A percentile compares a stretch with the other conserved stretches of the same genome.
Conservation (phyloP, 768 basidiomycete species). For the Russula virescens region DNA sequence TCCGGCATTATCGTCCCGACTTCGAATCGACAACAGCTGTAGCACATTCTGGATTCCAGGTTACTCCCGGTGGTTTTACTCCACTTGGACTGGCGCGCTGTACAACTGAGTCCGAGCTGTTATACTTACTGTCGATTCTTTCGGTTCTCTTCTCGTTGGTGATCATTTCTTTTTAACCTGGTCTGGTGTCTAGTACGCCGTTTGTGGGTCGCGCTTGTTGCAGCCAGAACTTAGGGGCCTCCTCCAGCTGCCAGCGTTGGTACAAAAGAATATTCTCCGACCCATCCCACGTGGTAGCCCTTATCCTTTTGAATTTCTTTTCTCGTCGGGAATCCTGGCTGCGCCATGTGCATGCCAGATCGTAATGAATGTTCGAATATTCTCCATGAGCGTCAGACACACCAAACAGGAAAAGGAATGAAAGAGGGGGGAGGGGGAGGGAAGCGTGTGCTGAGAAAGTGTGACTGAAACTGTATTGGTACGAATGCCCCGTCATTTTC, state of each 20-base stretch:
- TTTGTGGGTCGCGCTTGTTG: too few species aligned
- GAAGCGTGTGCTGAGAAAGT: too few species aligned
- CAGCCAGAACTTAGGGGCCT: background rate
- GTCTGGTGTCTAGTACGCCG: too few species aligned
- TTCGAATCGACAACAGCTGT: too few species aligned
- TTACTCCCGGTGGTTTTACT: too few species aligned
- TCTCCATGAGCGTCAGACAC: background rate
- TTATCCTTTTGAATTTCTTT: background rate
- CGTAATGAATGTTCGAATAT: constrained; percentile 1
- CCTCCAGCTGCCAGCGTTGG: background rate
- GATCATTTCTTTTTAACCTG: background rate
- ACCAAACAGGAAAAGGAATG: background rate
- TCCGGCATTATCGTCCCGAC: too few species aligned
- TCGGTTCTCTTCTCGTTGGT: too few species aligned
- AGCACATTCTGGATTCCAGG: too few species aligned
- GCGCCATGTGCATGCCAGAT: background rate
- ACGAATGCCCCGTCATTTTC: background rate
- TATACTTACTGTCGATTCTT: too few species aligned
- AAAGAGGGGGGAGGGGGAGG: background rate
- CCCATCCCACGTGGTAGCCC: too few species aligned
- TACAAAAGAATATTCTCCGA: background rate
- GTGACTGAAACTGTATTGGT: background rate
- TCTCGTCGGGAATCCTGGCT: background rate
- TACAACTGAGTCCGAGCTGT: too few species aligned
- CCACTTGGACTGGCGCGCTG: too few species aligned